Percentiles rank a stretch among this genome's conserved stretches.
phyloP scores from a whole-genome alignment of 331 rosid genomes.

The Pyracantha coccinea region DNA sequence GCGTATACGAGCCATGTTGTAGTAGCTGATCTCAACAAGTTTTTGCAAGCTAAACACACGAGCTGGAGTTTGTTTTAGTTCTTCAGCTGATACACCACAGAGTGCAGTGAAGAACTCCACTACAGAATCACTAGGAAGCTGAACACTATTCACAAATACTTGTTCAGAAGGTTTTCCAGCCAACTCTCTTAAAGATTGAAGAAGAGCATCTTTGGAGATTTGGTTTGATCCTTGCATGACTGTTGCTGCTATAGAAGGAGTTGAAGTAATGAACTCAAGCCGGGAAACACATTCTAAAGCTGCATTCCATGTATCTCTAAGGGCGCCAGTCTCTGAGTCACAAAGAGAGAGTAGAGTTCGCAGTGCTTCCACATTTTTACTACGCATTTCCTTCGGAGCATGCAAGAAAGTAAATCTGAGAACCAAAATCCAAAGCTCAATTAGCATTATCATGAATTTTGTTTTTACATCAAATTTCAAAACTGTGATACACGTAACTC shows the following conservation, averaged over 20 bases:
- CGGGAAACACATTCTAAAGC: constrained; percentile 97
- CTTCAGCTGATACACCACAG: constrained; percentile 98
- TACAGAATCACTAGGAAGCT: constrained; percentile 90
- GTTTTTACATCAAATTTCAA: constrained; percentile 8
- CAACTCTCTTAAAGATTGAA: constrained; percentile 86
- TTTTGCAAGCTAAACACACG: constrained; percentile 99
- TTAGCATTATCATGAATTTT: neutral
- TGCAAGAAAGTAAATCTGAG: constrained; percentile 97
- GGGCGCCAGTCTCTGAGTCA: constrained; percentile 74
- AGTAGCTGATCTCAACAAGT: constrained; percentile 98
- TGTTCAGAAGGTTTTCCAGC: constrained; percentile 96
- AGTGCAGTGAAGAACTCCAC: constrained; percentile 97
- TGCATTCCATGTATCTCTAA: constrained; percentile 99
- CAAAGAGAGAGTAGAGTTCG: constrained; percentile 70
- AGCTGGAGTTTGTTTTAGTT: constrained; percentile 87
- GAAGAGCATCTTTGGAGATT: constrained; percentile 89
- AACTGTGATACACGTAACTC: constrained; percentile 1
- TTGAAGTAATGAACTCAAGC: constrained; percentile 76
- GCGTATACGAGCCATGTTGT: constrained; percentile 97
- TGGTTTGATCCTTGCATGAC: constrained; percentile 98
- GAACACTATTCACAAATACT: constrained; percentile 90
- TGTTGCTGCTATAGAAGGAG: constrained; percentile 80
- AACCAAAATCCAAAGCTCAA: constrained; percentile 27
- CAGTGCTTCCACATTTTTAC: constrained; percentile 97
- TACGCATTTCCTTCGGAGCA: constrained; percentile 99